Evolutionary conservation across 1,284 basidiomycete species (phyloP).

Genomic region (Fomitiporia mediterranea): DNA sequence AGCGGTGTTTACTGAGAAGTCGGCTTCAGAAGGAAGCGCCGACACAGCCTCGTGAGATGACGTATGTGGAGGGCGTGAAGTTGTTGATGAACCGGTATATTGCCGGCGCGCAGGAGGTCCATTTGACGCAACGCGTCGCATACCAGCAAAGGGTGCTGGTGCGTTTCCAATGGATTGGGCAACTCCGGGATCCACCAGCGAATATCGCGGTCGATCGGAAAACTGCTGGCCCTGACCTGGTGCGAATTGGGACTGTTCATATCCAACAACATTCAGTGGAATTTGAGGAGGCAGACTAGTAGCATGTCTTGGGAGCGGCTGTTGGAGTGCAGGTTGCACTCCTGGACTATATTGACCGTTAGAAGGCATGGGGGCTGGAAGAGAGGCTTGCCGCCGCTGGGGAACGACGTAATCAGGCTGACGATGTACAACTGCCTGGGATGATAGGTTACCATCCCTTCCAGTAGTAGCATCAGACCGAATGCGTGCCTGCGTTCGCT

Average conservation of each 20-base stretch:
- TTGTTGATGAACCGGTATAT: neutral
- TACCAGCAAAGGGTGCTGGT: neutral
- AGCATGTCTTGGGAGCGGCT: slow-evolving; percentile 21
- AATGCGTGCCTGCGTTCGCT: slow-evolving; percentile 76
- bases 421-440: slow-evolving; percentile 14
- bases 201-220: slow-evolving; percentile 37
- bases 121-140: neutral
- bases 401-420: slow-evolving; percentile 27
- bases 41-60: slow-evolving; percentile 1
- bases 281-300: neutral
- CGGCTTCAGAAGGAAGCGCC: neutral
- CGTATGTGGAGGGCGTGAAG: neutral
- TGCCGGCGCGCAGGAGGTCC: neutral
- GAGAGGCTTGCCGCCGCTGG: slow-evolving; percentile 7
- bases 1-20: neutral
- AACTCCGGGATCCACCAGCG: slow-evolving; percentile 32
- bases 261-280: neutral
- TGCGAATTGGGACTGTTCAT: neutral
- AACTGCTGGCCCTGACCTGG: slow-evolving; percentile 25
- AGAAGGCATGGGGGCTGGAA: slow-evolving; percentile 20
- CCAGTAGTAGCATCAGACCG: slow-evolving; percentile 48
- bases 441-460: too few relatives aligned
- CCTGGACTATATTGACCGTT: neutral
- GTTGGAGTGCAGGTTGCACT: neutral
- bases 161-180: slow-evolving; percentile 1